Base-by-base conservation (phyloP, 768 basidiomycete species). In the Mycena albidolilacea region DNA sequence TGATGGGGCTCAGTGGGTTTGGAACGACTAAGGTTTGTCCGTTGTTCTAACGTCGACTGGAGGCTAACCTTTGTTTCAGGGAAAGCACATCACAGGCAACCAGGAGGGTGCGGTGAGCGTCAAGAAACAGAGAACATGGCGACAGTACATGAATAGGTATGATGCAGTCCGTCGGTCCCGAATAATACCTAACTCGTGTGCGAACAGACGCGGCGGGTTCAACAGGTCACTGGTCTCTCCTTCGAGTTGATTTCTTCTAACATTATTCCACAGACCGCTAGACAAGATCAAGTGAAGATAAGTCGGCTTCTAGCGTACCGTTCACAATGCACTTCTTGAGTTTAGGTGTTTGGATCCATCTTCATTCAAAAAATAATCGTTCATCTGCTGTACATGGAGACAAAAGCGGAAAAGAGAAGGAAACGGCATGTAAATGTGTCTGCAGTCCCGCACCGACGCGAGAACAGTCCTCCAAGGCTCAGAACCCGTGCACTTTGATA, bases 111-210 rank as follows among this genome's bases (percentile, higher is more conserved):
- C 71, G 46, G 88, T 86, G 44, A 82, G 90, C 66, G 82, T 93
- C 76, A 96, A 94, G 87, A 96, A 95, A 84, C 90, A 89, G 69
- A 87, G 96, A 72, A 97, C 95, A 35, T 97, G 96, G 97, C 88
- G 96, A 75, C 97, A 99, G 82, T 99, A 99, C 82, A 99, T 99
- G 97, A 98, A 98, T 81, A 90, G 96, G 91, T 92, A 41, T n/a
- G 73, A n/a, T 14, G n/a, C 35, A 59, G 38, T 38, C 39, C 14
- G 8, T 62, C 17, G 17, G 9, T 23, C 35, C 55, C 14, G 57
- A 43, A 67, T 21, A 41, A 48, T 48, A 9, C 7, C 52, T 71
- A 60, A 65, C 73, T 38, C 67, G 67, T 75, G 61, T 52, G 69
- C 75, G 14, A 11, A 73, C 74, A 93, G 94, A 64, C 92, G 93